Evolutionary conservation across 2,329 filamentous ascomycete genomes (phyloP), one percentile per base, ranked within the genome.

Genomic region (Sarocladiaceae sp.): DNA sequence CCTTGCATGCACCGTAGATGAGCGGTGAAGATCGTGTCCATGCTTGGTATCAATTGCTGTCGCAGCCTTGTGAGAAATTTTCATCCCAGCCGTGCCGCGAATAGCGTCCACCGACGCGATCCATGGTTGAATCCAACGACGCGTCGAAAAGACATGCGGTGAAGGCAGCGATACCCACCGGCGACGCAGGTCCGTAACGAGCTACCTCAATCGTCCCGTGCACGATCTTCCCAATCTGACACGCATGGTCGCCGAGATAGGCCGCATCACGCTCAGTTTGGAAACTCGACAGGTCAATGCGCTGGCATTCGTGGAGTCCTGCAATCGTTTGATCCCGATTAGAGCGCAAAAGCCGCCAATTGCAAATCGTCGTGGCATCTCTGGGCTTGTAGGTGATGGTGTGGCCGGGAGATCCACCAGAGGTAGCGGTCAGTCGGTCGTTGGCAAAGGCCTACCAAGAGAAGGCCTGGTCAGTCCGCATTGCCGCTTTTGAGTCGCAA

Each of bases 351-450:
- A 11, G 22, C 26, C 31, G 44, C 44, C 26, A 33, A 48, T 48
- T 17, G 44, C 44, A 28, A 48, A n/a, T 25, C 22, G 28, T 31
- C 44, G 44, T 48, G 22, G 44, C n/a, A 48, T 31, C 17, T 48
- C 44, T 33, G 28, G 44, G 44, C 26, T 48, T 48, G 44, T 28
- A 48, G 37, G 18, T 42, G 44, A 7, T 44, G 8, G 23, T 22
- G 40, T 44, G 40, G 40, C 17, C 23, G 17, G 26, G 26, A 48
- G 44, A 17, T 48, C 44, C 44, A 48, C 44, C 13, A 22, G n/a
- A 48, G 44, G 33, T 44, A 28, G 44, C 44, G 44, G 44, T 48
- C 44, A 48, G 44, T 10, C 44, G n/a, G 26, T 8, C 20, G 25
- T 48, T 46, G 40, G 4, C 7, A 17, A 12, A 10, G 35, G 4